Evolutionary conservation across 2,329 filamentous ascomycete genomes (phyloP).

Genomic region (Pseudogymnoascus verrucosus): DNA sequence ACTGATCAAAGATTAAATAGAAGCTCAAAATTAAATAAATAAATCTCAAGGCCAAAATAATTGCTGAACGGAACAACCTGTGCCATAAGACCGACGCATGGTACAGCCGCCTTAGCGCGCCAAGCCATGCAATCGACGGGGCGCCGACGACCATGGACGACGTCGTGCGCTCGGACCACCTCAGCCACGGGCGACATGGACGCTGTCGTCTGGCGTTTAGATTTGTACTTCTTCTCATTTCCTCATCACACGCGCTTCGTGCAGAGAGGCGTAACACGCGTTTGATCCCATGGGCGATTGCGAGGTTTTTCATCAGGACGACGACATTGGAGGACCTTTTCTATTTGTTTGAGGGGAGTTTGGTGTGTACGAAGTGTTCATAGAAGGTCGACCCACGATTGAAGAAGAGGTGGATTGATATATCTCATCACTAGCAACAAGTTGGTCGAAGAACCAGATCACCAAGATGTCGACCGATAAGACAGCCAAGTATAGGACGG

Average conservation of each 20-base stretch:
- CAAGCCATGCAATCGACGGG: not conserved
- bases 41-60: not conserved
- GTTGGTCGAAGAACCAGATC: conserved; percentile 38
- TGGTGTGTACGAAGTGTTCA: not conserved
- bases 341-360: not conserved
- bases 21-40: not conserved
- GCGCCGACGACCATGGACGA: not conserved
- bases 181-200: not conserved
- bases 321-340: not conserved
- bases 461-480: conserved; percentile 41
- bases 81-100: not conserved
- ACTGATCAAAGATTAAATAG: too few relatives aligned
- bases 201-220: not conserved
- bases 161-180: conserved; percentile 1
- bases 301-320: not conserved
- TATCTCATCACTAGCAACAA: conserved; percentile 27
- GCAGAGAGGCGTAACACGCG: not conserved
- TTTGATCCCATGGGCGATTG: not conserved
- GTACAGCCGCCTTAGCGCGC: not conserved
- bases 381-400: not conserved
- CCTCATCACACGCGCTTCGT: not conserved
- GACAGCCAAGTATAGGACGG: conserved; percentile 84
- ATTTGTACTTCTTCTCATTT: not conserved
- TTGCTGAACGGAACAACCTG: not conserved
- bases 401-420: not conserved